Evolutionary conservation across 106 monocot species (phyloP).

Genomic region (Agapanthus africanus): DNA sequence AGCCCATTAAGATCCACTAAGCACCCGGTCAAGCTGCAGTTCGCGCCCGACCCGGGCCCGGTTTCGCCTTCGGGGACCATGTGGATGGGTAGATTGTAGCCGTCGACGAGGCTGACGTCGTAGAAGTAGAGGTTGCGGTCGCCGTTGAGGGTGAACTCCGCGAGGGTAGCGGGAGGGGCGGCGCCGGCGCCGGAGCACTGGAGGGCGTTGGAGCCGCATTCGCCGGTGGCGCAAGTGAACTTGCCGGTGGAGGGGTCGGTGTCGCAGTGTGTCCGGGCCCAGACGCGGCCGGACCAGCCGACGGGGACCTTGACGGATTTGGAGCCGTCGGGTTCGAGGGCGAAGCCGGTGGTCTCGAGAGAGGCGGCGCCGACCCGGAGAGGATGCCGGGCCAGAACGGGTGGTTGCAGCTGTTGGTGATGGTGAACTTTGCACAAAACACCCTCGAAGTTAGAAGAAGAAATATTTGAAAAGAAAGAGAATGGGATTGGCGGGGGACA

Average conservation of each 20-base stretch:
- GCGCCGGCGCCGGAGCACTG: conserved; percentile 65
- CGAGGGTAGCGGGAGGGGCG: conserved; percentile 61
- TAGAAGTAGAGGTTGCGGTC: conserved; percentile 54
- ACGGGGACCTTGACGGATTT: conserved; percentile 9
- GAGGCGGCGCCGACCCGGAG: conserved; percentile 20
- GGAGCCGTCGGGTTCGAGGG: conserved; percentile 4
- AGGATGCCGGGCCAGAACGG: conserved; percentile 20
- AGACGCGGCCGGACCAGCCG: conserved; percentile 25
- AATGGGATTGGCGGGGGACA: no score
- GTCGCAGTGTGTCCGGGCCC: conserved; percentile 22
- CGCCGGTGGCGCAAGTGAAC: conserved; percentile 61
- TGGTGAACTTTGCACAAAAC: conserved; percentile 10
- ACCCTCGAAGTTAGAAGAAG: no score
- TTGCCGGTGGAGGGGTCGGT: conserved; percentile 11
- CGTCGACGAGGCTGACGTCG: conserved; percentile 75
- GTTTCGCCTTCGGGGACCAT: conserved; percentile 15
- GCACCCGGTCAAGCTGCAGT: conserved; percentile 63
- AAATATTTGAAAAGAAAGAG: no score
- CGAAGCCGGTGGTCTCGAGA: conserved; percentile 17
- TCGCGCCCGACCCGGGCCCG: no score
- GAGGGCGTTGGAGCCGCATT: conserved; percentile 47
- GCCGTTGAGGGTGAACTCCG: conserved; percentile 72
- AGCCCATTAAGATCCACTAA: conserved; percentile 53
- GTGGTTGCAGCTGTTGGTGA: conserved; percentile 19
- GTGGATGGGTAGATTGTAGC: conserved; percentile 59